Conservation (phyloP, 2,329 filamentous ascomycete species). For the Cytospora piceicola region DNA sequence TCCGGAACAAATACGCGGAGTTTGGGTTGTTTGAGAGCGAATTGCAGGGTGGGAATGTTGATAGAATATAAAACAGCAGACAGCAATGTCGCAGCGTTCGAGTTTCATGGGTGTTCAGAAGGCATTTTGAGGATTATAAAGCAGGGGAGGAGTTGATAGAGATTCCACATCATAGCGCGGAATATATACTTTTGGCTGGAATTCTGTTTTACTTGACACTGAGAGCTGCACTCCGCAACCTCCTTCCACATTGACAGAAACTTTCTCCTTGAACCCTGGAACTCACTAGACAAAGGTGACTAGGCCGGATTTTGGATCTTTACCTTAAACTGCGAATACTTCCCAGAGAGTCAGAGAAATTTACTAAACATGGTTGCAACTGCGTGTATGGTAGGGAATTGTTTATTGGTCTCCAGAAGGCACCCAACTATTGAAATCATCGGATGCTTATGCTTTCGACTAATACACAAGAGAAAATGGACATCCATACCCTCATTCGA, state of each 20-base stretch:
- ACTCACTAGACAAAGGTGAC: too few species aligned
- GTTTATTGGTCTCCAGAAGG: too few species aligned
- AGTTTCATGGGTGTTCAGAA: not conserved
- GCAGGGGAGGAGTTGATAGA: not conserved
- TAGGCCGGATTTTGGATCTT: too few species aligned
- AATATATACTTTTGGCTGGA: not conserved
- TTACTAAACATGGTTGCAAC: too few species aligned
- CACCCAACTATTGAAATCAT: too few species aligned
- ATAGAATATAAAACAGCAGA: conserved; percentile 1
- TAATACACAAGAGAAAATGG: too few species aligned
- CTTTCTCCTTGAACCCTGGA: too few species aligned
- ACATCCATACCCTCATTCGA: not conserved
- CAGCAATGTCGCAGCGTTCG: conserved; percentile 15
- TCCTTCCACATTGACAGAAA: too few species aligned
- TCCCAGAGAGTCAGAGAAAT: too few species aligned
- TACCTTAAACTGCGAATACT: too few species aligned
- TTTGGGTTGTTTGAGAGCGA: not conserved
- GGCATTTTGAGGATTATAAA: not conserved
- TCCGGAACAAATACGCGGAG: not conserved
- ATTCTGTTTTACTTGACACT: not conserved
- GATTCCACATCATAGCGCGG: not conserved
- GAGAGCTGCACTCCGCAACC: not conserved
- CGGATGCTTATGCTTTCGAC: too few species aligned
- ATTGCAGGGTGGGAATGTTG: not conserved
- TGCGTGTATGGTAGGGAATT: too few species aligned